Base-by-base conservation (phyloP, 768 basidiomycete genomes). In the Lactifluus rugatus region DNA sequence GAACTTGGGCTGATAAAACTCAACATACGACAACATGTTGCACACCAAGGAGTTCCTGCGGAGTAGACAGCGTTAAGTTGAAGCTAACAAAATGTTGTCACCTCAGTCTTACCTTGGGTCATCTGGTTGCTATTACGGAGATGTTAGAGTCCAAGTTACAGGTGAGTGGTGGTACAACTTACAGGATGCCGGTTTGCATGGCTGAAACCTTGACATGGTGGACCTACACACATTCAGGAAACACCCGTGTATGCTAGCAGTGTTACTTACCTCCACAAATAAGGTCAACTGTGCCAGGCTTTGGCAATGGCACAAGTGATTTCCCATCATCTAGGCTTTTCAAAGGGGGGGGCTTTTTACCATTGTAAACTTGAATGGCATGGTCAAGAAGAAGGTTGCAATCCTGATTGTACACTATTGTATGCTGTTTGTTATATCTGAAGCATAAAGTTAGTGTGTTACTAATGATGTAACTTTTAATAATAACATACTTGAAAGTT, bases 171-270 rank as follows among this genome's bases (percentile, higher is more conserved):
- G 25, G 21, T 39, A 26, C 10, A 21, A 11, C 74, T 66, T 58
- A 83, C 85, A 66, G 80, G 82, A 37, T 71, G 68, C 59, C 81
- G 81, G 55, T 89, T 89, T 58, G 82, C 82, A 0, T 70, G 64
- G 59, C 82, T 84, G 63, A 87, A 89, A 2, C 82, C 78, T 62
- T 89, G 88, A 64, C 87, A 89, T 13, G 87, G 87, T 3, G 87
- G 85, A 3, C 87, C 87, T 87, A 56, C 7, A 61, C 21, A 5
- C 16, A 3, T 51, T 48, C 26, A 32, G 8, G 23, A 5, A 28
- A 42, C 34, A 11, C 19, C 13, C 8, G 1, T 6, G 2, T 14
- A 28, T 5, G 2, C 7, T 21, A 11, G 3, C 4, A 25, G 17
- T 11, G n/a, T 21, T 1, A 69, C 77, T 48, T 70, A 84, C 86